Conservation (phyloP, 805 yeast genomes). For the Teunomyces lycoperdinae region DNA sequence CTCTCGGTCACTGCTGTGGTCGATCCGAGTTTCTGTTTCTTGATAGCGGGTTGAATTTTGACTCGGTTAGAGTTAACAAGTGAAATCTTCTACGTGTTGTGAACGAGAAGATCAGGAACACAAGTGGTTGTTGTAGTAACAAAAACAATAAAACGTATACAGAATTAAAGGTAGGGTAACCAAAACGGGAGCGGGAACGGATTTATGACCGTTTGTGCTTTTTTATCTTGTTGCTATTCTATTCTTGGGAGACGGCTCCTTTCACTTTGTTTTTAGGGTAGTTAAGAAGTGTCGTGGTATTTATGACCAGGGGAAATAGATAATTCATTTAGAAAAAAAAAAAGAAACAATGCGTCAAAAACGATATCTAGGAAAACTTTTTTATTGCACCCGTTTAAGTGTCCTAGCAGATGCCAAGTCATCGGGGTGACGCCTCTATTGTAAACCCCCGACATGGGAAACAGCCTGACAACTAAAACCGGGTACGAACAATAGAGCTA, state of each 20-base stretch:
- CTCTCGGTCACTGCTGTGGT: not conserved
- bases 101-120: slow-evolving; percentile 1
- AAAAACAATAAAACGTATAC: not conserved
- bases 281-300: not conserved
- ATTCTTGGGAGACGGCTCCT: not conserved
- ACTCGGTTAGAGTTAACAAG: not conserved
- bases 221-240: not conserved
- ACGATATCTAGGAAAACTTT: not conserved
- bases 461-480: not conserved
- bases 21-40: not conserved
- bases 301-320: not conserved
- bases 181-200: not conserved
- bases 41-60: not conserved
- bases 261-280: not conserved
- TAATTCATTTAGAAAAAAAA: not conserved
- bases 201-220: not conserved
- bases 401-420: not conserved
- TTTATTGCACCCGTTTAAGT: not conserved
- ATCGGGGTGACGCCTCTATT: not conserved
- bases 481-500: not conserved
- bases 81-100: not conserved
- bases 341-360: not conserved
- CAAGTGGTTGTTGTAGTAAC: not conserved
- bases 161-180: not conserved
- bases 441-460: not conserved